Percentiles rank a stretch among this genome's conserved stretches.
Conservation (phyloP, 768 basidiomycete genomes). For the Leucocoprinus sp. region DNA sequence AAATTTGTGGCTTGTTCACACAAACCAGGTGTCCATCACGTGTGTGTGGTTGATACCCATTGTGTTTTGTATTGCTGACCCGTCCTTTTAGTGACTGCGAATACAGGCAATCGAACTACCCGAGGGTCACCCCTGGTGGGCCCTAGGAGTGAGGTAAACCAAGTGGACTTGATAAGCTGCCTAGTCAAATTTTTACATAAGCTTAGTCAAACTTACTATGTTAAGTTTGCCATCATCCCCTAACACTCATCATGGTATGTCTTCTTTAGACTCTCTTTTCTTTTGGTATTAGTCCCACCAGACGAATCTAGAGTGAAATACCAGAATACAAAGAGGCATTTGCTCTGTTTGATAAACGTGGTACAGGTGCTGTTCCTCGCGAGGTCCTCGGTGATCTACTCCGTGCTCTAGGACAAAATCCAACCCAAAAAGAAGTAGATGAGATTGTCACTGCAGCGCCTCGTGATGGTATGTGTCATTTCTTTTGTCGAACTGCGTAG, state of each 20-base stretch:
- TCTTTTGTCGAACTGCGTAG: background rate
- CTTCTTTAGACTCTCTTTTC: background rate
- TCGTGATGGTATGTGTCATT: conserved; percentile 50
- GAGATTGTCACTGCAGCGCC: conserved; percentile 70
- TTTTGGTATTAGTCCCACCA: background rate
- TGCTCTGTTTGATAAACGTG: conserved; percentile 96
- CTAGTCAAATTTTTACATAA: too few species aligned
- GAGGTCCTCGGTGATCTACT: conserved; percentile 89
- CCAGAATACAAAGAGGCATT: conserved; percentile 97
- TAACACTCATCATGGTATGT: conserved; percentile 24
- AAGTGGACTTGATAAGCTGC: too few species aligned
- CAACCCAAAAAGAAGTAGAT: conserved; percentile 96
- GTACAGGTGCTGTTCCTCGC: conserved; percentile 81
- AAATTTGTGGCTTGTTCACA: too few species aligned
- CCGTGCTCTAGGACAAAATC: conserved; percentile 93
- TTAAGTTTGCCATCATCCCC: too few species aligned
- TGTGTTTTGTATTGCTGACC: too few species aligned
- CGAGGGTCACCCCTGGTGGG: too few species aligned
- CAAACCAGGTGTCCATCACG: too few species aligned
- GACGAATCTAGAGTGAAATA: conserved; percentile 15
- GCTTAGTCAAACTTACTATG: too few species aligned
- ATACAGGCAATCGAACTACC: too few species aligned
- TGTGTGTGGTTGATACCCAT: too few species aligned
- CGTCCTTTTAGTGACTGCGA: too few species aligned
- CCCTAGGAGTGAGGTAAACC: too few species aligned